Conservation (phyloP, 495 filamentous ascomycete species). For the Hyaloscypha hepaticicola region DNA sequence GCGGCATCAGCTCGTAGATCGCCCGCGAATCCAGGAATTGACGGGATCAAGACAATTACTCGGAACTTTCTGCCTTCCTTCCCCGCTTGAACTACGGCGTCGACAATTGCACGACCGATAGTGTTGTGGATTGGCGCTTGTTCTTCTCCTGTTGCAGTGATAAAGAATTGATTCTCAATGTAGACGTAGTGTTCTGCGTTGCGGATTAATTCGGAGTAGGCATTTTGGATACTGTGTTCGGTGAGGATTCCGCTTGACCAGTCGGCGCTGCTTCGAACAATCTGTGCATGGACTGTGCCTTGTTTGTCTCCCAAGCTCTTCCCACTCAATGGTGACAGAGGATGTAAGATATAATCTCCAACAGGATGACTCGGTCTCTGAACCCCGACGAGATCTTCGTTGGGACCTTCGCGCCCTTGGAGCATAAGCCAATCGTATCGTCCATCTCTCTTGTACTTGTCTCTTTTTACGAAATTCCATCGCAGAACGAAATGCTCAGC, state of each 20-base stretch:
- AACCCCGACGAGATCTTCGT: slow-evolving; percentile 84
- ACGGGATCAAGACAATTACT: slow-evolving; percentile 85
- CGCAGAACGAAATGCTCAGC: slow-evolving; percentile 93
- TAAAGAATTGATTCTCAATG: slow-evolving; percentile 98
- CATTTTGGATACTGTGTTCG: slow-evolving; percentile 91
- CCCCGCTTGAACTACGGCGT: slow-evolving; percentile 77
- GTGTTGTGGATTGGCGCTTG: slow-evolving; percentile 84
- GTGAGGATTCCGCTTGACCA: slow-evolving; percentile 94
- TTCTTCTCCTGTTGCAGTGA: slow-evolving; percentile 86
- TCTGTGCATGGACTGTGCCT: slow-evolving; percentile 77
- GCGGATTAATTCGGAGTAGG: slow-evolving; percentile 80
- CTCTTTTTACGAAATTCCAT: slow-evolving; percentile 96
- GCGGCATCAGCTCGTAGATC: slow-evolving; percentile 82
- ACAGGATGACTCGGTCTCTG: slow-evolving; percentile 83
- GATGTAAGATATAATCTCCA: slow-evolving; percentile 83
- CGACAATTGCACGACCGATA: slow-evolving; percentile 84
- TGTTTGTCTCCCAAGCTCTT: slow-evolving; percentile 48
- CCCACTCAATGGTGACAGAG: slow-evolving; percentile 59
- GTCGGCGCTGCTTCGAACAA: slow-evolving; percentile 83
- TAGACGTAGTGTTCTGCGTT: slow-evolving; percentile 90
- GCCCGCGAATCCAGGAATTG: slow-evolving; percentile 91
- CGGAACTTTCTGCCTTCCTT: slow-evolving; percentile 88
- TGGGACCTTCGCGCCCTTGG: slow-evolving; percentile 71
- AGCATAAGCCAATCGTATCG: slow-evolving; percentile 81
- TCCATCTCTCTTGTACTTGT: slow-evolving; percentile 90